Conservation (phyloP, 306 rosid species). For the Malus sieversii region DNA sequence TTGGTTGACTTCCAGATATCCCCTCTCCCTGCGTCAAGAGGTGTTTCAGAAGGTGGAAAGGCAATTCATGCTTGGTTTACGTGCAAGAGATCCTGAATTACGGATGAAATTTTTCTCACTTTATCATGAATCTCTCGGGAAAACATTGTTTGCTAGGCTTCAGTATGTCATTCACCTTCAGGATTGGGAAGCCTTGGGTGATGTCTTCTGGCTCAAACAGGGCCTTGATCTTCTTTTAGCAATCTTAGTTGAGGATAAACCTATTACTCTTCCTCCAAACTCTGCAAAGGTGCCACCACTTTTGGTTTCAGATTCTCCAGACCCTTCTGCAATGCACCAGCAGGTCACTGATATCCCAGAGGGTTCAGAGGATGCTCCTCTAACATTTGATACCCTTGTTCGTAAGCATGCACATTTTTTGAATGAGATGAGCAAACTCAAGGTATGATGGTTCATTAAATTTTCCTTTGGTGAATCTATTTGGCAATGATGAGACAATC, state of each 20-base stretch:
- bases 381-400: constrained; percentile 79
- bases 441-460: constrained; percentile 41
- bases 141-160: constrained; percentile 75
- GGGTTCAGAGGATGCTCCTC: constrained; percentile 62
- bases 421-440: constrained; percentile 84
- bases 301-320: constrained; percentile 51
- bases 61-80: constrained; percentile 89
- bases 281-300: constrained; percentile 90
- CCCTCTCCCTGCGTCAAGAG: constrained; percentile 62
- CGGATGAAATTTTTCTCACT: constrained; percentile 81
- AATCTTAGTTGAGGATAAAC: constrained; percentile 84
- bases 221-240: constrained; percentile 98
- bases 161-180: constrained; percentile 84
- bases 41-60: constrained; percentile 92
- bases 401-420: constrained; percentile 80
- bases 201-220: constrained; percentile 98
- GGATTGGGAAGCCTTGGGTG: constrained; percentile 94
- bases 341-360: constrained; percentile 67
- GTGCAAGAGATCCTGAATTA: constrained; percentile 85
- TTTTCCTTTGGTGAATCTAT: background rate
- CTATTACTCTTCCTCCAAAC: constrained; percentile 93
- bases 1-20: constrained; percentile 50
- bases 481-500: background rate
- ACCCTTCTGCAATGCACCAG: constrained; percentile 66
- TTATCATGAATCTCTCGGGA: constrained; percentile 79